These are phyloP conservation scores for Albugo laibachii DNA, from an alignment of 352 stramenopile species.

Conservation along the genomic window DNA sequence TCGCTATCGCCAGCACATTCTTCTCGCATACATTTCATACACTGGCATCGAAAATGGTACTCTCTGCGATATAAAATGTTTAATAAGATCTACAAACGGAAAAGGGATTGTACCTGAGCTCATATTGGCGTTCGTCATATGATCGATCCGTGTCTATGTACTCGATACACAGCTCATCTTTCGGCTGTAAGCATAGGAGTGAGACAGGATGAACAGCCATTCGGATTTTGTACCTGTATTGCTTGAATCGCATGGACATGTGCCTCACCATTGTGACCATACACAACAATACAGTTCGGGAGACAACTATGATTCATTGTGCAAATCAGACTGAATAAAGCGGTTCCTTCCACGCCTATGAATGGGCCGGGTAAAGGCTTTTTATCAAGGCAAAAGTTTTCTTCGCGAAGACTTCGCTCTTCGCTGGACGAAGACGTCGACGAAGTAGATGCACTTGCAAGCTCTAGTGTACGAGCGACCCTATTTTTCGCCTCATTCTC, in stretches of 20 bases:
- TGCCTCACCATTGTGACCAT: constrained; percentile 55
- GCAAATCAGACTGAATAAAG: constrained; percentile 82
- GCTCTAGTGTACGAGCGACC: not conserved
- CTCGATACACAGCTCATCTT: constrained; percentile 89
- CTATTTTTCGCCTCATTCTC: not conserved
- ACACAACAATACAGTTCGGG: constrained; percentile 82
- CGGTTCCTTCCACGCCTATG: constrained; percentile 87
- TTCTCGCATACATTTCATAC: constrained; percentile 18
- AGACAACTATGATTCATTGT: constrained; percentile 95
- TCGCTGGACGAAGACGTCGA: constrained; percentile 16
- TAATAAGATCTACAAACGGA: not conserved
- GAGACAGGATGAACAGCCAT: not conserved
- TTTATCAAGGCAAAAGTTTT: constrained; percentile 15
- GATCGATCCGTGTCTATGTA: constrained; percentile 85
- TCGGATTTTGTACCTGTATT: constrained; percentile 19
- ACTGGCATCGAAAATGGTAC: constrained; percentile 66
- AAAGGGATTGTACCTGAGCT: constrained; percentile 24
- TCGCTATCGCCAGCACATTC: not conserved
- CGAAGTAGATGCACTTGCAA: not conserved
- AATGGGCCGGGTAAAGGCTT: constrained; percentile 35
- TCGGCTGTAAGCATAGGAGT: constrained; percentile 17
- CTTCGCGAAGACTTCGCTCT: constrained; percentile 12
- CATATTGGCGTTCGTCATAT: constrained; percentile 56
- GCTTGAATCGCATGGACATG: constrained; percentile 56
- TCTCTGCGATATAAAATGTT: constrained; percentile 15